Evolutionary conservation across 208 protist species (phyloP).

Genomic region (Leishmania aethiopica): DNA sequence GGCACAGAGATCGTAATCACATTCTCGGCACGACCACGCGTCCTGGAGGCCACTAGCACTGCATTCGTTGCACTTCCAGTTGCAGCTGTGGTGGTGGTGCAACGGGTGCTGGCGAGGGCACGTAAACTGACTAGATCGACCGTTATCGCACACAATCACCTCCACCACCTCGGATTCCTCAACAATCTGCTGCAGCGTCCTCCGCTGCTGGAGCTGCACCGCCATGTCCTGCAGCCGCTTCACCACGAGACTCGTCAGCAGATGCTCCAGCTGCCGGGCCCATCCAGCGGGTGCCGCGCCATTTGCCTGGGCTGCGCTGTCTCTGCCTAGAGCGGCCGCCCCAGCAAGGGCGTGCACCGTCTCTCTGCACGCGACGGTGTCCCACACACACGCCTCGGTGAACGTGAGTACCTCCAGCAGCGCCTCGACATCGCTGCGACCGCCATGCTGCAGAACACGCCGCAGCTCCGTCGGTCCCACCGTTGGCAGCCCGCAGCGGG

Average conservation of each 20-base stretch:
- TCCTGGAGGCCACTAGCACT: slow-evolving; percentile 35
- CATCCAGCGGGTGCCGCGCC: background rate
- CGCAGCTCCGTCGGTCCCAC: slow-evolving; percentile 21
- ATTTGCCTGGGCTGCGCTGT: background rate
- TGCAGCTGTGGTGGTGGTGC: slow-evolving; percentile 65
- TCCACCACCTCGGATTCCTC: slow-evolving; percentile 25
- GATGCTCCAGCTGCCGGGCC: slow-evolving; percentile 20
- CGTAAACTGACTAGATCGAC: slow-evolving; percentile 3
- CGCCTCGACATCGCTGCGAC: slow-evolving; percentile 13
- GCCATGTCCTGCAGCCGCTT: slow-evolving; percentile 24
- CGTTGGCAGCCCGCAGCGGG: background rate
- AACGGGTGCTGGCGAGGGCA: slow-evolving; percentile 67
- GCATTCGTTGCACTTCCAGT: slow-evolving; percentile 81
- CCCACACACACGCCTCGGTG: background rate
- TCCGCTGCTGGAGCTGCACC: slow-evolving; percentile 10
- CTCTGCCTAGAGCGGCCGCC: background rate
- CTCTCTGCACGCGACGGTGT: slow-evolving; percentile 13
- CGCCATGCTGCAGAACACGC: slow-evolving; percentile 17
- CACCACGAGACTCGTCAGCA: slow-evolving; percentile 16
- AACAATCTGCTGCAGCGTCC: slow-evolving; percentile 21
- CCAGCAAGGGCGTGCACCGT: background rate
- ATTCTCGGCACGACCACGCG: slow-evolving; percentile 71
- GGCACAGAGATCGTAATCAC: slow-evolving; percentile 84
- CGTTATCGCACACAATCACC: slow-evolving; percentile 15
- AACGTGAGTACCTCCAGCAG: slow-evolving; percentile 13